These are phyloP conservation scores for Lepidium didymum DNA, from an alignment of 345 rosid genomes.

Conservation along the genomic window DNA sequence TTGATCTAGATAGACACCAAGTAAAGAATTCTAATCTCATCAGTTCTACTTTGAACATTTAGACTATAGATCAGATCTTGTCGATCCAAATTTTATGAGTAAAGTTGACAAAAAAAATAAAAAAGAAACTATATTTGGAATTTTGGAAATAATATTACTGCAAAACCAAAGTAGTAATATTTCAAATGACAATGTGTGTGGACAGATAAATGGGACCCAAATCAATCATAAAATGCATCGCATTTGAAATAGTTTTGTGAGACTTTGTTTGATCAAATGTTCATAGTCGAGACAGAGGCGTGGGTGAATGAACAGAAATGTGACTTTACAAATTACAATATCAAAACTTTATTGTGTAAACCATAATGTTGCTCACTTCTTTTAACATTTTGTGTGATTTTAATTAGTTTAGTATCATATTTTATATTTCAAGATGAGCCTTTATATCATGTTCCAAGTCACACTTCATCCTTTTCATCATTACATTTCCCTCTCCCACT, in stretches of 20 bases:
- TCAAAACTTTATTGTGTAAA: slow-evolving; percentile 19
- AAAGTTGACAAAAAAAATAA: too few species aligned
- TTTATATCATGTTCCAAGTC: slow-evolving; percentile 28
- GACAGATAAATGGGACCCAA: slow-evolving; percentile 19
- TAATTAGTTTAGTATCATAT: not conserved
- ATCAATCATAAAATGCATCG: slow-evolving; percentile 6
- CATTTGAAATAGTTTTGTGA: not conserved
- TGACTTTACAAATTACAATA: slow-evolving; percentile 25
- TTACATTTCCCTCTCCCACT: slow-evolving; percentile 8
- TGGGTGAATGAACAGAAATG: slow-evolving; percentile 35
- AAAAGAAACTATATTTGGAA: too few species aligned
- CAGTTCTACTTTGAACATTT: too few species aligned
- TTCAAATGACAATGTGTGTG: not conserved
- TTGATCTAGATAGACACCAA: too few species aligned
- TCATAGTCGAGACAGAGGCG: slow-evolving; percentile 27
- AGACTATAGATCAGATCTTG: too few species aligned
- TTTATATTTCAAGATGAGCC: slow-evolving; percentile 2
- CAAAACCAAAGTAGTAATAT: too few species aligned
- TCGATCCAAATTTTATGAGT: too few species aligned
- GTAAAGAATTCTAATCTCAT: too few species aligned
- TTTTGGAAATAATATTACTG: too few species aligned
- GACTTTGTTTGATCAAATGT: slow-evolving; percentile 19
- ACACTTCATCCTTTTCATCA: slow-evolving; percentile 21
- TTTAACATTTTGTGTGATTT: slow-evolving; percentile 9
- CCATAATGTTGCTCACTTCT: slow-evolving; percentile 29